Evolutionary conservation across 257 asterid species (phyloP).

Genomic region (Primulina eburnea): DNA sequence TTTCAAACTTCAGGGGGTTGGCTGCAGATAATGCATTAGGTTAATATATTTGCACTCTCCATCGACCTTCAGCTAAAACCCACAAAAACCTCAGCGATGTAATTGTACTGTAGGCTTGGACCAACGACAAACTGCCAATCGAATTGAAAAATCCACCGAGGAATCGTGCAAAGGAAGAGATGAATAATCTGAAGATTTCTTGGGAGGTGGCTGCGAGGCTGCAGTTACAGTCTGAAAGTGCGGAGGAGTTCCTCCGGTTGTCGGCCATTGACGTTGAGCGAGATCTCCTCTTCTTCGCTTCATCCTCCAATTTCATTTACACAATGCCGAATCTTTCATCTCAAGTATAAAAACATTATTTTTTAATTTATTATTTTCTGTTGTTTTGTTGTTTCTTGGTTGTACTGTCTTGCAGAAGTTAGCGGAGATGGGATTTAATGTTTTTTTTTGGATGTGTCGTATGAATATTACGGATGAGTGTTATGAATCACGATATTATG

Average conservation of each 20-base stretch:
- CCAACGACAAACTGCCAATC: neutral
- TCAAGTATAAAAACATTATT: slow-evolving; percentile 29
- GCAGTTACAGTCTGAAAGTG: slow-evolving; percentile 50
- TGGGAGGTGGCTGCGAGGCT: slow-evolving; percentile 50
- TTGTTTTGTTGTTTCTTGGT: neutral
- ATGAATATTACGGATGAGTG: neutral
- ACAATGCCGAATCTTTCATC: slow-evolving; percentile 49
- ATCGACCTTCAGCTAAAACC: neutral
- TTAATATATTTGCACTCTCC: too few relatives aligned
- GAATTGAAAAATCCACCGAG: neutral
- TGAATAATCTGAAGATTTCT: slow-evolving; percentile 76
- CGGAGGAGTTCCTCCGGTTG: slow-evolving; percentile 47
- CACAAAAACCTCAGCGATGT: neutral
- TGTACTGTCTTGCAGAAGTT: neutral
- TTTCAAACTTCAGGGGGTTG: too few relatives aligned
- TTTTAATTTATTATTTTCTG: too few relatives aligned
- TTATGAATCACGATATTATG: neutral
- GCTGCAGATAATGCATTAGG: too few relatives aligned
- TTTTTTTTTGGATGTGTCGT: neutral
- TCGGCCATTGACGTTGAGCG: slow-evolving; percentile 76
- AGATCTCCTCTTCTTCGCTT: slow-evolving; percentile 71
- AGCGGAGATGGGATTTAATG: neutral
- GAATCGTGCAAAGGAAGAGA: slow-evolving; percentile 4
- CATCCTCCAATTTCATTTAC: slow-evolving; percentile 66
- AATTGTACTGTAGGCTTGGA: too few relatives aligned